A percentile compares a stretch with the other conserved stretches of the same genome.
Conservation (phyloP, 2,329 filamentous ascomycete species). For the Hypoxylon sp. region DNA sequence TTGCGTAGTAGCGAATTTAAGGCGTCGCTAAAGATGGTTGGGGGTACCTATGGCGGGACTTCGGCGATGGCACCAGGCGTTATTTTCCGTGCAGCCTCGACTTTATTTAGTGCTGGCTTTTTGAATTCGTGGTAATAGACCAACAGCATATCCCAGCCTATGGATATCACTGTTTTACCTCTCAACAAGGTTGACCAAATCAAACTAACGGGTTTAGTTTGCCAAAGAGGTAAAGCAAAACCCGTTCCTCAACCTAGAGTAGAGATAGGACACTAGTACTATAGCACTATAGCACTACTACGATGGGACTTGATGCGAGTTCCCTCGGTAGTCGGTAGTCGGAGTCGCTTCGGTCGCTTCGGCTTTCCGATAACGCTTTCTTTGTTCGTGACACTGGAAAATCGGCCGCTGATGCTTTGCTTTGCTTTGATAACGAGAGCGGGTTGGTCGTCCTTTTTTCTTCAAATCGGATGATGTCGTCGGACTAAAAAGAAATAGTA, state of each 20-base stretch:
- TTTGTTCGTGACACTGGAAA: too few relatives aligned
- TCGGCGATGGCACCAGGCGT: constrained; percentile 27
- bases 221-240: constrained; percentile 1
- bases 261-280: too few relatives aligned
- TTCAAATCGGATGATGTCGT: too few relatives aligned
- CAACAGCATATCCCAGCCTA: constrained; percentile 31
- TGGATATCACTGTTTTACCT: neutral
- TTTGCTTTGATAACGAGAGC: constrained; percentile 13
- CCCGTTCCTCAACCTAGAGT: too few relatives aligned
- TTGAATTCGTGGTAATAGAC: too few relatives aligned
- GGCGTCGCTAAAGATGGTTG: constrained; percentile 20
- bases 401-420: too few relatives aligned
- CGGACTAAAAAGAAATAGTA: too few relatives aligned
- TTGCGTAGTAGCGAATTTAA: constrained; percentile 8
- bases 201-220: too few relatives aligned
- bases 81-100: constrained; percentile 27
- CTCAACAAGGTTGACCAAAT: too few relatives aligned
- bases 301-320: neutral
- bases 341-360: constrained; percentile 36
- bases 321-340: constrained; percentile 32
- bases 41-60: constrained; percentile 27
- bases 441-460: too few relatives aligned
- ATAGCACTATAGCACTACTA: constrained; percentile 4
- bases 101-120: too few relatives aligned
- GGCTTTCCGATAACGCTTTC: constrained; percentile 30